Percentiles rank a stretch among this genome's conserved stretches.
phyloP scores from a whole-genome alignment of 169 alveolate species.

The Plasmodium blacklocki region DNA sequence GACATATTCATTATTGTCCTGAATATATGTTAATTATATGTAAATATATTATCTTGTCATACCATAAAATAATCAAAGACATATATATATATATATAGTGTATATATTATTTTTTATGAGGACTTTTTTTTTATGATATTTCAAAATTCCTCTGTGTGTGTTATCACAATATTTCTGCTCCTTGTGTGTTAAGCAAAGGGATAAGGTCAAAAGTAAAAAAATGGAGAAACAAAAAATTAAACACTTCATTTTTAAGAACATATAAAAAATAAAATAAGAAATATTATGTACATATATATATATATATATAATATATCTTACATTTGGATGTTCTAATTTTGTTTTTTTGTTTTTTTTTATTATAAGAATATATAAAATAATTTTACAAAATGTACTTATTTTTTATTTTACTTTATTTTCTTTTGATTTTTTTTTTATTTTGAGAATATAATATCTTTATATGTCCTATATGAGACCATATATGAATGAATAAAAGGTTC shows the following conservation, averaged over 20 bases:
- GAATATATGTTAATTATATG: not conserved
- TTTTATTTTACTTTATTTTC: too few species aligned
- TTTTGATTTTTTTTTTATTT: too few species aligned
- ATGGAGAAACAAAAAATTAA: constrained; percentile 11
- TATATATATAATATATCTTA: not conserved
- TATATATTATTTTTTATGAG: too few species aligned
- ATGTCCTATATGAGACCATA: too few species aligned
- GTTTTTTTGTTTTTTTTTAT: too few species aligned
- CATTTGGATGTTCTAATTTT: constrained; percentile 1
- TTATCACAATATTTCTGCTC: constrained; percentile 30
- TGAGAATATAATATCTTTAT: too few species aligned
- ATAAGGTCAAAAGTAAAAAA: constrained; percentile 13
- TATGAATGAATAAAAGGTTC: too few species aligned
- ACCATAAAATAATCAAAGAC: too few species aligned
- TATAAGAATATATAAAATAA: too few species aligned
- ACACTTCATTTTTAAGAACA: constrained; percentile 29
- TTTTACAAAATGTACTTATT: too few species aligned
- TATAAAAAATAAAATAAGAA: not conserved
- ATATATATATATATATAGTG: too few species aligned
- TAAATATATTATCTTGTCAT: too few species aligned
- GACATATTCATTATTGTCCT: constrained; percentile 55
- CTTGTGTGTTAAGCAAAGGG: constrained; percentile 26
- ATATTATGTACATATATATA: not conserved
- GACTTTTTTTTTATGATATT: constrained; percentile 67
- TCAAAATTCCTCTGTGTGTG: constrained; percentile 61